A percentile compares a stretch with the other conserved stretches of the same genome.
phyloP scores from a whole-genome alignment of 2,329 filamentous ascomycete species.

The Nigrospora oryzae region DNA sequence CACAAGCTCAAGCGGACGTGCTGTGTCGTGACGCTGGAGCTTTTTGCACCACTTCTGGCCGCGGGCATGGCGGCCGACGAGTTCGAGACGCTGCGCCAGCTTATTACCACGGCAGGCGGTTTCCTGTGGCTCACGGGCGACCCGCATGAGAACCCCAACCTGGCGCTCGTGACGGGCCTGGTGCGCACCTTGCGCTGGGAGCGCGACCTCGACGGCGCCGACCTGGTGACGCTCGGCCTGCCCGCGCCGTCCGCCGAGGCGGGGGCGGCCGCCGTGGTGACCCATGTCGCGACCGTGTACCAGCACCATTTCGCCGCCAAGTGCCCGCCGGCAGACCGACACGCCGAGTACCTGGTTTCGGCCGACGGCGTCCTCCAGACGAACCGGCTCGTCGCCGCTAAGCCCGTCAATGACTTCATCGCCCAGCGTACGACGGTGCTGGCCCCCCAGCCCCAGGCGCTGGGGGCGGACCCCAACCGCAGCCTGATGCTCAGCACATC shows the following conservation, averaged over 20 bases:
- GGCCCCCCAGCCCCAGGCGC: neutral
- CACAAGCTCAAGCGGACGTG: neutral
- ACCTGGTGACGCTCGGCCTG: neutral
- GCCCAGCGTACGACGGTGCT: constrained; percentile 1
- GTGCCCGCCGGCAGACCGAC: neutral
- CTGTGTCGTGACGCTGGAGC: neutral
- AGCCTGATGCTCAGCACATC: constrained; percentile 2
- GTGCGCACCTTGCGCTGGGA: constrained; percentile 7
- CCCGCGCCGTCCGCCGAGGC: neutral
- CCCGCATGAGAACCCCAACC: constrained; percentile 2
- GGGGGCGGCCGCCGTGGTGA: neutral
- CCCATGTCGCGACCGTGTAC: neutral
- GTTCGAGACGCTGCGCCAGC: constrained; percentile 4
- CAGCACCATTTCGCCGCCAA: neutral
- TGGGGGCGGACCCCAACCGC: neutral
- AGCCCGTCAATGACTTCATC: constrained; percentile 4
- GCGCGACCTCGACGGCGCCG: neutral
- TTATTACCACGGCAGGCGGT: constrained; percentile 2
- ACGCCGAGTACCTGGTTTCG: neutral
- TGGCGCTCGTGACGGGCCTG: constrained; percentile 4
- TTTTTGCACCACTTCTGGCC: neutral
- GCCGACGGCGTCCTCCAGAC: neutral
- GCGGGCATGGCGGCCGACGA: neutral
- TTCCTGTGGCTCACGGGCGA: neutral
- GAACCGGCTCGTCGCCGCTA: neutral